Evolutionary conservation across 768 basidiomycete species (phyloP).

Genomic region (Hypholoma fasciculare): DNA sequence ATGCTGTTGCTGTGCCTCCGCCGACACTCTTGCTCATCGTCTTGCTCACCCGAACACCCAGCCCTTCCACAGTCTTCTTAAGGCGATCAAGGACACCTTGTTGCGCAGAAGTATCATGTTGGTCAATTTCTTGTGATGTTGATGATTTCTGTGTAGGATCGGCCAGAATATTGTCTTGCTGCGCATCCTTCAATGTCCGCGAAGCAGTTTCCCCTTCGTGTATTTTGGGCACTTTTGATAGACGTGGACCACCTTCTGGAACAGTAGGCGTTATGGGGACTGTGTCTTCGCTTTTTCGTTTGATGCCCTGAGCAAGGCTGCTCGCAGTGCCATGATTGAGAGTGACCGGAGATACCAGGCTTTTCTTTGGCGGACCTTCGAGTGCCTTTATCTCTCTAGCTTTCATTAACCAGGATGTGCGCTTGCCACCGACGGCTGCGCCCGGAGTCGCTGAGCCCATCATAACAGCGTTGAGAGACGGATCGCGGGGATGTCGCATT

Average conservation of each 20-base stretch:
- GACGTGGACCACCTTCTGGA: constrained; percentile 41
- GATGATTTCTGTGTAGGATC: neutral
- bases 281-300: constrained; percentile 69
- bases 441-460: constrained; percentile 41
- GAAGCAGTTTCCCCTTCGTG: constrained; percentile 34
- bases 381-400: constrained; percentile 72
- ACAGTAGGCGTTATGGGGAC: constrained; percentile 16
- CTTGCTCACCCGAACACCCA: constrained; percentile 59
- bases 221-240: constrained; percentile 50
- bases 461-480: constrained; percentile 29
- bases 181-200: constrained; percentile 31
- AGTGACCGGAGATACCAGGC: constrained; percentile 15
- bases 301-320: constrained; percentile 33
- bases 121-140: neutral
- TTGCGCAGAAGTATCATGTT: constrained; percentile 18
- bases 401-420: constrained; percentile 81
- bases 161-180: constrained; percentile 20
- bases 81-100: constrained; percentile 63
- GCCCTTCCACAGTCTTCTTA: constrained; percentile 70
- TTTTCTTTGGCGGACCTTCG: constrained; percentile 49
- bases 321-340: neutral
- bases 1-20: constrained; percentile 48
- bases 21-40: constrained; percentile 65
- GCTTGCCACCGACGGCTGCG: constrained; percentile 51
- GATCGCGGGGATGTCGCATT: constrained; percentile 49